Percentiles rank a stretch among this genome's conserved stretches.
Evolutionary conservation across 2,329 filamentous ascomycete genomes (phyloP).

Genomic region (Neonectria faginata): DNA sequence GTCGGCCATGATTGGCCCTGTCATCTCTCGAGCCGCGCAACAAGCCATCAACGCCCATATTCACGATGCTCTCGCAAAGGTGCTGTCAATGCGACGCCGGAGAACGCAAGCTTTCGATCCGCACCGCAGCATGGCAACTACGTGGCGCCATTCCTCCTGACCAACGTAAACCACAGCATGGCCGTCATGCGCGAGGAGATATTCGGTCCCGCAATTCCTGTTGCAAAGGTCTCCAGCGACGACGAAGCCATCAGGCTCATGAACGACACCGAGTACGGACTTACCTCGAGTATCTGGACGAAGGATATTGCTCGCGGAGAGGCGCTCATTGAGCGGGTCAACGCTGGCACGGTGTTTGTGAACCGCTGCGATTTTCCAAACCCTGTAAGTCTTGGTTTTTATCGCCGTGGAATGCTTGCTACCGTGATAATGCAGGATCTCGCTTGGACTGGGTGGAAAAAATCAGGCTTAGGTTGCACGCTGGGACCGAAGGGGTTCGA

Average conservation of each 20-base stretch:
- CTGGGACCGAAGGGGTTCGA: constrained; percentile 91
- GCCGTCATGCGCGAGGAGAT: constrained; percentile 91
- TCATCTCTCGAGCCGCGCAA: constrained; percentile 82
- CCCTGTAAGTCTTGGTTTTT: constrained; percentile 71
- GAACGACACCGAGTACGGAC: constrained; percentile 93
- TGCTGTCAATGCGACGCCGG: constrained; percentile 83
- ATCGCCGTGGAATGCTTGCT: not conserved
- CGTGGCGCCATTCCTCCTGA: constrained; percentile 84
- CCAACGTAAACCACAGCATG: constrained; percentile 83
- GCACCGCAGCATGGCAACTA: constrained; percentile 83
- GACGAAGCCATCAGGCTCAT: constrained; percentile 84
- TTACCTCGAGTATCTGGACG: constrained; percentile 95
- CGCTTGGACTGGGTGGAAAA: constrained; percentile 96
- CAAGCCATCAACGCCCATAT: constrained; percentile 81
- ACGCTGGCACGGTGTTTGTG: constrained; percentile 94
- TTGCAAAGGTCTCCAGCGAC: constrained; percentile 87
- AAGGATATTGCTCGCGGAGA: constrained; percentile 82
- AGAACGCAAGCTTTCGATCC: constrained; percentile 78
- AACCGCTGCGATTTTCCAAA: constrained; percentile 89
- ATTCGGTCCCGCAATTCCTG: constrained; percentile 89
- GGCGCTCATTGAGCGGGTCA: constrained; percentile 79
- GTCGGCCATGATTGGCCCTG: constrained; percentile 84
- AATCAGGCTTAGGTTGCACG: constrained; percentile 90
- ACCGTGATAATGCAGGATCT: constrained; percentile 69
- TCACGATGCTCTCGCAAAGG: constrained; percentile 83